phyloP scores from a whole-genome alignment of 2,329 filamentous ascomycete genomes.

The Penicillium sclerotiorum region DNA sequence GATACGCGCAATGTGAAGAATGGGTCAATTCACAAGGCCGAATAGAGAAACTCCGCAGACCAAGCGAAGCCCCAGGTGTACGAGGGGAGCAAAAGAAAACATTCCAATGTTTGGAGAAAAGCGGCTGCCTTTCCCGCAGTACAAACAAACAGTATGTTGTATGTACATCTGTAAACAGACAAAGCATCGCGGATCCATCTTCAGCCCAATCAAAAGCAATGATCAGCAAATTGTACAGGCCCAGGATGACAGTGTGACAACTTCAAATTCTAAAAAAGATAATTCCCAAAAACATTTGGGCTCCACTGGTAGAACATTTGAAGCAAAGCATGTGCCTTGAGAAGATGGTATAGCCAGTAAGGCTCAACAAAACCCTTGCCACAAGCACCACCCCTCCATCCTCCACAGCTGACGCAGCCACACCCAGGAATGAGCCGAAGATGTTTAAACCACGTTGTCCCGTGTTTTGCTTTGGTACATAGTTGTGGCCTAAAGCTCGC shows the following conservation, averaged over 20 bases:
- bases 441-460: neutral
- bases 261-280: too few relatives aligned
- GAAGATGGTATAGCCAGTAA: neutral
- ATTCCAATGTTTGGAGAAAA: neutral
- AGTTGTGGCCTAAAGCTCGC: neutral
- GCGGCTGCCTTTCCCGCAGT: conserved; percentile 11
- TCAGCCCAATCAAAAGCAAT: neutral
- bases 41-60: neutral
- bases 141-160: too few relatives aligned
- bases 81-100: neutral
- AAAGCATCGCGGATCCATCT: neutral
- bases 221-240: neutral
- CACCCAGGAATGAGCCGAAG: neutral
- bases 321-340: neutral
- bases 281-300: neutral
- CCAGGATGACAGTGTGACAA: neutral
- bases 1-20: too few relatives aligned
- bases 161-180: too few relatives aligned
- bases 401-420: conserved; percentile 1
- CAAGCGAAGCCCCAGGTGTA: too few relatives aligned
- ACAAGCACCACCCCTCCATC: too few relatives aligned
- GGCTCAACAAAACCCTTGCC: neutral
- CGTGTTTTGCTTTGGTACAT: neutral
- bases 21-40: too few relatives aligned
- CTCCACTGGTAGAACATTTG: too few relatives aligned